Evolutionary conservation across 2,329 filamentous ascomycete genomes (phyloP).

Genomic region (Sporothrix dimorphospora): DNA sequence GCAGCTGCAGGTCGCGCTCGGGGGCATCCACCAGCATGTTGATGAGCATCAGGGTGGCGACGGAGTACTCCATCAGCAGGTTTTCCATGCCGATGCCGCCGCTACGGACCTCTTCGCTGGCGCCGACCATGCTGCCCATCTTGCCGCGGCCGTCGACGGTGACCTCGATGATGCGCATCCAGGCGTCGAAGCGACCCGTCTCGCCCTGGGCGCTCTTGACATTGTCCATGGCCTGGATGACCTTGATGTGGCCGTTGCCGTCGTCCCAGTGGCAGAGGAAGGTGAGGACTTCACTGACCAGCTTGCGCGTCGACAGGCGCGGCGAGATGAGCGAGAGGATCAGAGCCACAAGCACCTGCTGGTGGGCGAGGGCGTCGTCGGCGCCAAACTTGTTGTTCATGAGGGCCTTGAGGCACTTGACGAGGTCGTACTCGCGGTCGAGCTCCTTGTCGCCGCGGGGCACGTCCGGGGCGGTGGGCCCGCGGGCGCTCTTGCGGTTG

Average conservation of each 20-base stretch:
- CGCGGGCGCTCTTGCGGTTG: conserved; percentile 80
- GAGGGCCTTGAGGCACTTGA: conserved; percentile 94
- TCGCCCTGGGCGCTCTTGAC: conserved; percentile 87
- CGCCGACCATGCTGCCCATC: conserved; percentile 97
- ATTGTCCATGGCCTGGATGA: conserved; percentile 89
- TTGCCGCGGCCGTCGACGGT: conserved; percentile 96
- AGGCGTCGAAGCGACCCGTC: conserved; percentile 94
- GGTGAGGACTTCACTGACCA: conserved; percentile 94
- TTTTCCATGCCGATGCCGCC: conserved; percentile 99
- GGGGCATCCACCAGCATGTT: conserved; percentile 96
- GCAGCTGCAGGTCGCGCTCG: conserved; percentile 83
- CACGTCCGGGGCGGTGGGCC: conserved; percentile 66
- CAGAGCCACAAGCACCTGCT: conserved; percentile 86
- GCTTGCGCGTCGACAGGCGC: conserved; percentile 85
- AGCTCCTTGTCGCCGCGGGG: conserved; percentile 73
- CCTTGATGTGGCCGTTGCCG: conserved; percentile 86
- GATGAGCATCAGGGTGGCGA: conserved; percentile 90
- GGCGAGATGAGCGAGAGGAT: conserved; percentile 86
- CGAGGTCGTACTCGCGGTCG: conserved; percentile 93
- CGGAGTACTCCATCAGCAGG: conserved; percentile 96
- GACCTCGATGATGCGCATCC: conserved; percentile 98
- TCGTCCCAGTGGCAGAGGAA: conserved; percentile 93
- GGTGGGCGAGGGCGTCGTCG: conserved; percentile 88
- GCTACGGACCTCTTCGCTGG: conserved; percentile 92
- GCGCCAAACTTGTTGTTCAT: conserved; percentile 99